Percentiles rank a stretch among this genome's conserved stretches.
Conservation (phyloP, 2,329 filamentous ascomycete species). For the Ophiocordyceps camponoti-floridani region DNA sequence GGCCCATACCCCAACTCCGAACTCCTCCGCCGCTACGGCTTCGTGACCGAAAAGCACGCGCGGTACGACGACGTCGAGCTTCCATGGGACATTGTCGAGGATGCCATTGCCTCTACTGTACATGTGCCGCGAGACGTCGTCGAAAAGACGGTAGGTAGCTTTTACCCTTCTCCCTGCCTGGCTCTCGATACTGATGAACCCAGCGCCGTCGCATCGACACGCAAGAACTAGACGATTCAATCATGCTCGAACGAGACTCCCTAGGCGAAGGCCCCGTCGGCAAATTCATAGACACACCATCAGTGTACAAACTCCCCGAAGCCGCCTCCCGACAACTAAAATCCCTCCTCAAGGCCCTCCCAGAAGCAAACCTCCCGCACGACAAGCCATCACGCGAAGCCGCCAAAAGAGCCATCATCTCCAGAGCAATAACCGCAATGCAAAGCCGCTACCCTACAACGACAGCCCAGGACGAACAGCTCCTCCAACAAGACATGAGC, state of each 20-base stretch:
- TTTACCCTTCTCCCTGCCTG: background rate
- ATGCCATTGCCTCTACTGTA: slow-evolving; percentile 21
- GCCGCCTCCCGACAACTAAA: slow-evolving; percentile 35
- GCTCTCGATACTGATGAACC: background rate
- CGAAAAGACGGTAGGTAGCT: slow-evolving; percentile 21
- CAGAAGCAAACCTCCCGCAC: slow-evolving; percentile 24
- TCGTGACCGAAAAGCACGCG: slow-evolving; percentile 61
- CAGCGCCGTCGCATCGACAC: slow-evolving; percentile 33
- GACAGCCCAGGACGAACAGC: slow-evolving; percentile 19
- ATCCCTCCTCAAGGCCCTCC: slow-evolving; percentile 27
- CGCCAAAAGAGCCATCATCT: slow-evolving; percentile 22
- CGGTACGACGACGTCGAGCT: slow-evolving; percentile 74
- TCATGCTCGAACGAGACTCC: slow-evolving; percentile 44
- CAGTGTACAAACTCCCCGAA: slow-evolving; percentile 24
- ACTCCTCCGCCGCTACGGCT: slow-evolving; percentile 69
- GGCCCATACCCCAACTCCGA: slow-evolving; percentile 71
- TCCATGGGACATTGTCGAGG: slow-evolving; percentile 38
- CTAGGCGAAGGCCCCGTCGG: slow-evolving; percentile 27
- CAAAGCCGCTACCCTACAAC: slow-evolving; percentile 24
- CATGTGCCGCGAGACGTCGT: slow-evolving; percentile 18
- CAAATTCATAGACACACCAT: slow-evolving; percentile 18
- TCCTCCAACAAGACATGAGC: slow-evolving; percentile 13
- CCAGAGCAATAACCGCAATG: slow-evolving; percentile 17
- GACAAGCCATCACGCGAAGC: slow-evolving; percentile 32
- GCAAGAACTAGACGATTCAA: slow-evolving; percentile 55